These are phyloP conservation scores for Cenchrus fungigraminus DNA, from an alignment of 176 grass and related monocot genomes.

Conservation along the genomic window DNA sequence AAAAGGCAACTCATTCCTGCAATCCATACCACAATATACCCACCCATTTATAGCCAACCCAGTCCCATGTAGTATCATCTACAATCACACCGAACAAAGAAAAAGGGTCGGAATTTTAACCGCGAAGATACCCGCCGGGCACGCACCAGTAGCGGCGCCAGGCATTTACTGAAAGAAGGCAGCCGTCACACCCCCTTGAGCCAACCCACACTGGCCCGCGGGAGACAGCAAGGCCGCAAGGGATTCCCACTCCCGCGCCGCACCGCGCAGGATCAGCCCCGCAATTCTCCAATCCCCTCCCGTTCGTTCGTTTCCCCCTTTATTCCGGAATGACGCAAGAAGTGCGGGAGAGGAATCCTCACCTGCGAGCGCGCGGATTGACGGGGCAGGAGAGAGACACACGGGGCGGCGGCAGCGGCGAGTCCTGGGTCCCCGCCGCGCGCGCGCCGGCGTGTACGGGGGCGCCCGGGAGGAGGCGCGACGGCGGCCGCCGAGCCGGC, in stretches of 20 bases:
- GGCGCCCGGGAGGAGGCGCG: no score
- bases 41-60: neutral
- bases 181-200: neutral
- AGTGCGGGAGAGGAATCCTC: neutral
- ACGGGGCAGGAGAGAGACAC: neutral
- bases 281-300: neutral
- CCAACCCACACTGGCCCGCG: neutral
- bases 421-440: no score
- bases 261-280: neutral
- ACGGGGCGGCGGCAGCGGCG: neutral
- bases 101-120: neutral
- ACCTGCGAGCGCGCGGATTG: neutral
- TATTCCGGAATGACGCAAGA: neutral
- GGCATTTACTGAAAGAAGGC: neutral
- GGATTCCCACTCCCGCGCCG: neutral
- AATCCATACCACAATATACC: neutral
- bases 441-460: neutral
- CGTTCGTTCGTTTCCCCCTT: no score
- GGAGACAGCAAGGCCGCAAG: neutral
- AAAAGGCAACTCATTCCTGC: neutral
- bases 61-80: rapidly evolving
- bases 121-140: neutral
- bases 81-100: neutral
- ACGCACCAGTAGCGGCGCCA: neutral
- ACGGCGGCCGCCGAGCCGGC: neutral